Evolutionary conservation across 139 green algal species (phyloP).

Genomic region (Micractinium conductrix): DNA sequence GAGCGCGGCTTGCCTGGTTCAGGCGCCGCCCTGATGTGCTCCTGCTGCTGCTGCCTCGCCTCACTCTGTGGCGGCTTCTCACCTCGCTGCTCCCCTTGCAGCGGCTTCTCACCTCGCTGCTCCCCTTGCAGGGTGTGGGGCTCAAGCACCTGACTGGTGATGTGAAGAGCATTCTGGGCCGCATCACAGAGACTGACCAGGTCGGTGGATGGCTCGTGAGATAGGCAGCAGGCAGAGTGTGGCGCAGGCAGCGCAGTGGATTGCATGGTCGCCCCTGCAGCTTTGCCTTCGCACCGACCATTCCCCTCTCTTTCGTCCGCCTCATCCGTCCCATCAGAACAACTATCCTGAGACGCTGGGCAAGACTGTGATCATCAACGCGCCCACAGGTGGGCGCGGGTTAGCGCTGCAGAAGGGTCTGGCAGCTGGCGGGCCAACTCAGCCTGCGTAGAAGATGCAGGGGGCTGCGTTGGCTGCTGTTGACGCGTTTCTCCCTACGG

Average conservation of each 20-base stretch:
- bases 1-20: not conserved
- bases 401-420: not conserved
- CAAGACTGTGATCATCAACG: constrained; percentile 89
- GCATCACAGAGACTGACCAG: constrained; percentile 45
- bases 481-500: not conserved
- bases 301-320: not conserved
- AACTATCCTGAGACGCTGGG: constrained; percentile 90
- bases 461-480: not conserved
- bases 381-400: constrained; percentile 43
- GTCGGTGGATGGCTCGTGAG: constrained; percentile 9
- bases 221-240: too few relatives aligned
- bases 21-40: not conserved
- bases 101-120: constrained; percentile 10
- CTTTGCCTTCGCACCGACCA: not conserved
- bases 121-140: constrained; percentile 56
- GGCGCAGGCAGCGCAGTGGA: too few relatives aligned
- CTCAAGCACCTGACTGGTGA: constrained; percentile 72
- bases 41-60: too few relatives aligned
- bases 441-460: too few relatives aligned
- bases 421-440: too few relatives aligned
- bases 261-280: not conserved
- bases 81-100: not conserved
- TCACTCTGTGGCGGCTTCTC: too few relatives aligned
- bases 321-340: constrained; percentile 55
- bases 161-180: constrained; percentile 57